Evolutionary conservation across 2,329 filamentous ascomycete species (phyloP).

Genomic region (Colletotrichum phormii): DNA sequence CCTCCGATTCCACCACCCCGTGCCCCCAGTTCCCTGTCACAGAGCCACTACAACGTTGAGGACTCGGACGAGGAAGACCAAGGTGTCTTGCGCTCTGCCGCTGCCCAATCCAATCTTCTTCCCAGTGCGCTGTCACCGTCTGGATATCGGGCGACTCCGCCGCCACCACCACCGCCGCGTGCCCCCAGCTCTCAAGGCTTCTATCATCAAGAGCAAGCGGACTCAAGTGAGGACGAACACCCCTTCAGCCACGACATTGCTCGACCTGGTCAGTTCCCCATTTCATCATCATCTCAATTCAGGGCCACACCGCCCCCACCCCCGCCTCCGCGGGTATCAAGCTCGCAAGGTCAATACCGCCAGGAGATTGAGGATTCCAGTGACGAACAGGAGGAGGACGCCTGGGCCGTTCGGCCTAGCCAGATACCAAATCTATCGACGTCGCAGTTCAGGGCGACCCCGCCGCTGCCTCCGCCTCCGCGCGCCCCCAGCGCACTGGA

Average conservation of each 20-base stretch:
- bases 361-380: conserved; percentile 14
- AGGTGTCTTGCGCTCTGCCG: conserved; percentile 12
- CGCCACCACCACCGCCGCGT: conserved; percentile 19
- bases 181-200: conserved; percentile 19
- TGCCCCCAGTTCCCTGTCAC: conserved; percentile 6
- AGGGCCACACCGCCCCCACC: conserved; percentile 21
- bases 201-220: conserved; percentile 32
- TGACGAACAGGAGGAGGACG: conserved; percentile 30
- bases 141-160: neutral
- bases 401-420: conserved; percentile 22
- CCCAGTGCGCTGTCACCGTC: conserved; percentile 5
- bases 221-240: conserved; percentile 35
- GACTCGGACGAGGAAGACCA: conserved; percentile 23
- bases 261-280: conserved; percentile 36
- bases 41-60: conserved; percentile 2
- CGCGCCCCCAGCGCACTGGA: conserved; percentile 12
- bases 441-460: conserved; percentile 16
- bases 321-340: conserved; percentile 13
- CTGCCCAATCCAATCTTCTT: neutral
- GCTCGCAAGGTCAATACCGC: conserved; percentile 14
- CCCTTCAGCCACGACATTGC: conserved; percentile 7
- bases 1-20: conserved; percentile 3
- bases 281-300: conserved; percentile 35
- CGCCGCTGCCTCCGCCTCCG: conserved; percentile 22
- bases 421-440: conserved; percentile 30